Conservation (phyloP, 805 yeast species). For the Lipomyces chichibuensis region DNA sequence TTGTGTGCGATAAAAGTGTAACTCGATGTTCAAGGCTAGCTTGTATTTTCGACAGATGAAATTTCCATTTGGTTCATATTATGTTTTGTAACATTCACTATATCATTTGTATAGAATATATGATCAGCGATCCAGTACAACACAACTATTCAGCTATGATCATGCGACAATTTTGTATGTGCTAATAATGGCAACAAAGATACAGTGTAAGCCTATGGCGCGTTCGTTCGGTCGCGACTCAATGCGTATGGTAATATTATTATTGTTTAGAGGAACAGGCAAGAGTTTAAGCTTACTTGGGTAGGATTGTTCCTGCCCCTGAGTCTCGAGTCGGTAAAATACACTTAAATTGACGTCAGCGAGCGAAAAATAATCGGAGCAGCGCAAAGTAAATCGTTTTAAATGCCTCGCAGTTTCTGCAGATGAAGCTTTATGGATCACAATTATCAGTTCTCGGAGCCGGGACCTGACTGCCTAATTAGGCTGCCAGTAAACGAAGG, state of each 20-base stretch:
- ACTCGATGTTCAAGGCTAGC: not conserved
- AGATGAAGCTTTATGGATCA: no score
- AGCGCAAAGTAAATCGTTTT: no score
- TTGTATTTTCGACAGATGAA: not conserved
- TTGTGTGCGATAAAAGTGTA: constrained; percentile 46
- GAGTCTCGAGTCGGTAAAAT: not conserved
- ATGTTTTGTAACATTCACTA: not conserved
- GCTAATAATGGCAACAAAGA: no score
- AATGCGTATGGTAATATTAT: no score
- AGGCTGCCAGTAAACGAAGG: not conserved
- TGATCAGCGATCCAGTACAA: not conserved
- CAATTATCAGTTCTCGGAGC: not conserved
- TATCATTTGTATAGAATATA: not conserved
- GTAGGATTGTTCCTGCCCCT: not conserved
- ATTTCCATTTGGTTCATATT: not conserved
- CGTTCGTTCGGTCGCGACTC: no score
- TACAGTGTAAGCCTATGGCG: no score
- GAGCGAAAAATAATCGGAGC: not conserved
- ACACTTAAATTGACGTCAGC: not conserved
- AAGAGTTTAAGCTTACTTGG: not conserved
- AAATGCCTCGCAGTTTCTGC: no score
- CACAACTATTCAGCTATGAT: not conserved
- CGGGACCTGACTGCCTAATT: not conserved
- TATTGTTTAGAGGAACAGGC: no score
- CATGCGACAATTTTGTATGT: no score